phyloP scores from a whole-genome alignment of 2,329 filamentous ascomycete species.

The Hirsutella rhossiliensis region DNA sequence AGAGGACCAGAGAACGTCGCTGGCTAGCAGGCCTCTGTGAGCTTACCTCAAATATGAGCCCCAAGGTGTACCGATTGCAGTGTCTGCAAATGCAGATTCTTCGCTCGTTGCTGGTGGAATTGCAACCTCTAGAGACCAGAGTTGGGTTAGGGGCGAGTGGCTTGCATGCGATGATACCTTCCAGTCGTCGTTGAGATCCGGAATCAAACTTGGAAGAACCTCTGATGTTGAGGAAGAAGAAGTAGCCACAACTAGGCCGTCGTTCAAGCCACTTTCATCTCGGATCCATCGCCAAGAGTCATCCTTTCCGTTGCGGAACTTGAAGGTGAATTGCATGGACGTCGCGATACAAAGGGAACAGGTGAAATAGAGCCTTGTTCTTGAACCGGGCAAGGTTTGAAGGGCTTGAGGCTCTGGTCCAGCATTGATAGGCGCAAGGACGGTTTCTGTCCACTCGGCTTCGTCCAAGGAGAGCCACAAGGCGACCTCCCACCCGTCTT shows the following conservation, averaged over 20 bases:
- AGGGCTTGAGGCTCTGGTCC: slow-evolving; percentile 36
- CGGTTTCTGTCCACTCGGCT: slow-evolving; percentile 41
- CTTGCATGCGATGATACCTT: slow-evolving; percentile 41
- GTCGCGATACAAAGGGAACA: slow-evolving; percentile 33
- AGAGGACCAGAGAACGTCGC: neutral
- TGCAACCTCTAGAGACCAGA: slow-evolving; percentile 54
- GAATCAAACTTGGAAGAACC: slow-evolving; percentile 43
- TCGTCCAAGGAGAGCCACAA: slow-evolving; percentile 59
- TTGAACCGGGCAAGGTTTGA: slow-evolving; percentile 17
- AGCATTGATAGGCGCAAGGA: slow-evolving; percentile 16
- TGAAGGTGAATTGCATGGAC: slow-evolving; percentile 55
- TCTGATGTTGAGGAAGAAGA: slow-evolving; percentile 16
- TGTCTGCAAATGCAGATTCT: slow-evolving; percentile 41
- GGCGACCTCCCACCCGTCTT: slow-evolving; percentile 56
- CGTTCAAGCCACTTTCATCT: slow-evolving; percentile 48
- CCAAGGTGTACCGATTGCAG: slow-evolving; percentile 52
- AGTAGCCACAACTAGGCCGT: slow-evolving; percentile 48
- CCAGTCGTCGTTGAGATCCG: slow-evolving; percentile 43
- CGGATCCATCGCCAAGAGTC: slow-evolving; percentile 60
- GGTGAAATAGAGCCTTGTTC: slow-evolving; percentile 39
- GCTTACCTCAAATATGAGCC: slow-evolving; percentile 39
- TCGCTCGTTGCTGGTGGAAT: slow-evolving; percentile 45
- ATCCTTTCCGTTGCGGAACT: slow-evolving; percentile 43
- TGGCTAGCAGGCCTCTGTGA: neutral
- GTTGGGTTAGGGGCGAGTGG: slow-evolving; percentile 54